Evolutionary conservation across 306 rosid genomes (phyloP), one percentile per base, ranked within the genome.

Genomic region (Casuarina equisetifolia): DNA sequence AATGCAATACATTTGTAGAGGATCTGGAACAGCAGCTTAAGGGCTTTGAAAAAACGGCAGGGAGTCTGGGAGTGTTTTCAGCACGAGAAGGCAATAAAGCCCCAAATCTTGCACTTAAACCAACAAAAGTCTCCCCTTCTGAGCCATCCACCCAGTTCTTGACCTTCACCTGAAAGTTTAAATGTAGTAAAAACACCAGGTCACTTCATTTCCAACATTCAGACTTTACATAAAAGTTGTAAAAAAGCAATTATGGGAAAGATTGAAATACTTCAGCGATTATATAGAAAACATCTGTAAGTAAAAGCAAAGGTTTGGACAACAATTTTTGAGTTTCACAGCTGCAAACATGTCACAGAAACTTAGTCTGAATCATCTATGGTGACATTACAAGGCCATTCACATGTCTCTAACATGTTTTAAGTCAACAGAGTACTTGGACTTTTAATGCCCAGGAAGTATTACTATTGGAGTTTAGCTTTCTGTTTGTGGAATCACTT

Each of bases 81-180:
- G 76, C 80, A 10, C 75, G 10, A 35, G 84, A 61, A 39, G 99
- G 97, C 80, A 92, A 45, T 54, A 54, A 16, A 57, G 94, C 82
- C 78, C 99, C 97, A 73, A 96, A 96, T 57, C 43, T 79, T 66
- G 98, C 99, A 79, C 77, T 85, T 80, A 90, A 69, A 45, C 89
- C 98, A 52, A 75, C 79, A 11, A 81, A 54, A 81, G 49, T 75
- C 59, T 69, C 46, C 13, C 57, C 91, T 81, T 86, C 82, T 16
- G 64, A 78, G 48, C 90, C 93, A 82, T 88, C 84, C 49, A 88
- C 72, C 97, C 97, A 96, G 48, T 12, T 81, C 82, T 79, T 75
- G 72, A 91, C 90, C 89, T 88, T 92, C 32, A 89, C 83, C 99
- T 96, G 82, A 72, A 83, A 57, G 52, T 64, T 16, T 51, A 73